phyloP scores from a whole-genome alignment of 1,284 basidiomycete genomes.

The Papiliotrema flavescens region DNA sequence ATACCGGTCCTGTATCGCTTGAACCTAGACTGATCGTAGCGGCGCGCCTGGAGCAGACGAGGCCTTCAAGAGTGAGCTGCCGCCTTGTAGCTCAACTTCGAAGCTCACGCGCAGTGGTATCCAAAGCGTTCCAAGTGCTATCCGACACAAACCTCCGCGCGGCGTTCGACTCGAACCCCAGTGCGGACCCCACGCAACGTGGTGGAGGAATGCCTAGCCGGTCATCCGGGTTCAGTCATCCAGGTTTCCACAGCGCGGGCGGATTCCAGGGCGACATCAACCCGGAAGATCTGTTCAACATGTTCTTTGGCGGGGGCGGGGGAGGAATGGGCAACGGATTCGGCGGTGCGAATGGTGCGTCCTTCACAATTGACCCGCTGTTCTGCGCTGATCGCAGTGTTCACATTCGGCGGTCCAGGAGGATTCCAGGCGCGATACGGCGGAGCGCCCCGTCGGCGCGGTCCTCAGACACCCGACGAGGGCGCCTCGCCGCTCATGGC shows the following conservation, averaged over 20 bases:
- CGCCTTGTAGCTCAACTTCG: not conserved
- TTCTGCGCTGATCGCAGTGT: constrained; percentile 23
- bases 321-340: constrained; percentile 58
- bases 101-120: constrained; percentile 68
- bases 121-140: constrained; percentile 93
- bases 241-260: constrained; percentile 52
- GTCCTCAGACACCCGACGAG: constrained; percentile 42
- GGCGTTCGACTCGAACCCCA: constrained; percentile 79
- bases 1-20: not conserved
- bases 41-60: constrained; percentile 97
- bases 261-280: constrained; percentile 79
- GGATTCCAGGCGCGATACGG: constrained; percentile 60
- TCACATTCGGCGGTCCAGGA: constrained; percentile 56
- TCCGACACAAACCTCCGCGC: constrained; percentile 90
- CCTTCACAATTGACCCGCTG: not conserved
- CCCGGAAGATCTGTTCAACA: constrained; percentile 95
- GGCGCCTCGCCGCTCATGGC: constrained; percentile 70
- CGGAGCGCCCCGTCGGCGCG: constrained; percentile 39
- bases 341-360: constrained; percentile 49
- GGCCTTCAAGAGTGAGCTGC: constrained; percentile 86
- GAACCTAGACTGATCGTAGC: constrained; percentile 22
- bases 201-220: constrained; percentile 49
- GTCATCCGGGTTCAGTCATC: constrained; percentile 32
- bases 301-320: constrained; percentile 88
- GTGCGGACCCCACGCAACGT: constrained; percentile 83